Percentiles rank a stretch among this genome's conserved stretches.
These are phyloP conservation scores for Meyerozyma guilliermondii DNA, from an alignment of 1,139 yeast genomes.

Conservation along the genomic window DNA sequence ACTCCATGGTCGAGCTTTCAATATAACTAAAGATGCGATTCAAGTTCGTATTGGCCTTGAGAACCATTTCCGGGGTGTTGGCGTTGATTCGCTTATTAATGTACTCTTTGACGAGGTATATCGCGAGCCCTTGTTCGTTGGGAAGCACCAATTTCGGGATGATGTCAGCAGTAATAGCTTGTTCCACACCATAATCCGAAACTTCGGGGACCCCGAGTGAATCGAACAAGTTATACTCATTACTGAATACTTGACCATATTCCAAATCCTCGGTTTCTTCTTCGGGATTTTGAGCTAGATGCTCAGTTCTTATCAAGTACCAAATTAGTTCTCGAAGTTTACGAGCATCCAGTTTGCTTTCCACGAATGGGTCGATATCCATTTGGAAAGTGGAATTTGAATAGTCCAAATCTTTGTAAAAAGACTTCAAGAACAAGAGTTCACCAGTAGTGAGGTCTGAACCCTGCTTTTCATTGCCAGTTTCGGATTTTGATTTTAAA, in stretches of 20 bases:
- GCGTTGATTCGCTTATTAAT: constrained; percentile 17
- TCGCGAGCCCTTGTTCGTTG: constrained; percentile 21
- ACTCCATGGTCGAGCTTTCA: constrained; percentile 19
- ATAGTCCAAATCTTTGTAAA: constrained; percentile 1
- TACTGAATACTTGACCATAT: neutral
- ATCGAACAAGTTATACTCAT: neutral
- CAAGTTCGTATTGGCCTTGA: constrained; percentile 14
- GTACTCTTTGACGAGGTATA: constrained; percentile 16
- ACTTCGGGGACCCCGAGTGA: neutral
- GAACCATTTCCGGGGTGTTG: constrained; percentile 9
- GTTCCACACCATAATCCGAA: neutral
- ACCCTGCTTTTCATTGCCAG: neutral
- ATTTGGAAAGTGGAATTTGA: neutral
- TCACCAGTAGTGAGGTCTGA: neutral
- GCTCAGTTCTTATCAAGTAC: constrained; percentile 27
- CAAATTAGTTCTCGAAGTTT: constrained; percentile 29
- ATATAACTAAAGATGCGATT: constrained; percentile 18
- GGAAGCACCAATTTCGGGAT: constrained; percentile 16
- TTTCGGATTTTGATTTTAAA: neutral
- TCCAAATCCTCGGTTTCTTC: constrained; percentile 7
- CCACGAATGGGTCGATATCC: neutral
- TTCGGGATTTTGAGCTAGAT: constrained; percentile 17
- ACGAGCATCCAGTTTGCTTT: constrained; percentile 17
- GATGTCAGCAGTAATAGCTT: neutral
- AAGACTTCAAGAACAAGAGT: neutral